Base-by-base conservation (phyloP, 2,329 filamentous ascomycete genomes). In the Aspergillus sp. region DNA sequence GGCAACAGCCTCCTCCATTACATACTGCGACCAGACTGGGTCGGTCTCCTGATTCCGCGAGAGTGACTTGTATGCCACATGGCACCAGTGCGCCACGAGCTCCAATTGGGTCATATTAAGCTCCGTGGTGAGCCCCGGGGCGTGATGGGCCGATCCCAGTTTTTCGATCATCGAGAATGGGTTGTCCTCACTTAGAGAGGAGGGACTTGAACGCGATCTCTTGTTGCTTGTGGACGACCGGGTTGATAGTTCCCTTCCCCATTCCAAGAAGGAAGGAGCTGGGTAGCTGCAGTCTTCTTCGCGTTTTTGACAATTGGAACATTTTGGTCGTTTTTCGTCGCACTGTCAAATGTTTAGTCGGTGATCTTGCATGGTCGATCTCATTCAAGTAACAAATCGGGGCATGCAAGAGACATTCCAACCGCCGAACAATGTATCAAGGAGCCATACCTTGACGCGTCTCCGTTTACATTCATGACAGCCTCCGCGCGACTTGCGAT, bases 401-500 rank as follows among this genome's bases (percentile, higher is more conserved):
- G 21, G 21, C 6, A 6, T 6, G 21, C 21, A 23, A 23, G 4
- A 23, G n/a, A n/a, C n/a, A 23, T 23, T 6, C 21, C 21, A 6
- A 7, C 9, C 7, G 25, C 9, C 9, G 25, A 29, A 29, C 0
- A 1, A 29, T 29, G 6, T 29, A 29, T 29, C 6, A 3, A 29
- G 25, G 40, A 11, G 6, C 23, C 49, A 19, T 50, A 64, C 62
- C 56, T 63, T 64, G 9, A 64, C 62, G 45, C 61, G 47, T 40
- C 62, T 56, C 13, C 53, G 55, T 23, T 64, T 64, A 45, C 62
- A 64, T 13, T 49, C 56, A 17, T 42, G 56, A 42, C 62, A 64
- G 10, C 62, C 62, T 44, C 60, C 58, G n/a, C 61, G 52, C 16
- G 62, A 64, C 47, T 64, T 64, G 7, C 53, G 50, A 45, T 64